Percentiles rank a stretch among this genome's conserved stretches.
Conservation (phyloP, 306 rosid species). For the Cucumis melo region DNA sequence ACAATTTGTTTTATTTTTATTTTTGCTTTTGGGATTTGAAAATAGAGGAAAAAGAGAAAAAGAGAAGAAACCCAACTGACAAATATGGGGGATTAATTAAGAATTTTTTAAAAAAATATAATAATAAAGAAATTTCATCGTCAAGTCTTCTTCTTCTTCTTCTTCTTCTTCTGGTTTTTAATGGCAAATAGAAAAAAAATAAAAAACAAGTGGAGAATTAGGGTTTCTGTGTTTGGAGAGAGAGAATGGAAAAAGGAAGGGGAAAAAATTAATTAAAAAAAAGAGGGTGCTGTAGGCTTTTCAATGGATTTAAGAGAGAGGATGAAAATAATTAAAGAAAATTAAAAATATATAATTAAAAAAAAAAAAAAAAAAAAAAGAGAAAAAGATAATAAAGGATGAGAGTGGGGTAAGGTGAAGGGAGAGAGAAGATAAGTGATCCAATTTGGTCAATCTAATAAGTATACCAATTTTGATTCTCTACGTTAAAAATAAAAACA, state of each 20-base stretch:
- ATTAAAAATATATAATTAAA: not conserved
- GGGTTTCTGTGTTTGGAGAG: constrained; percentile 10
- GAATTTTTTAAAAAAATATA: too few relatives aligned
- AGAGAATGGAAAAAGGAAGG: not conserved
- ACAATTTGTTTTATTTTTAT: not conserved
- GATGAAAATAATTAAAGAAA: not conserved
- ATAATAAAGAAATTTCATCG: too few relatives aligned
- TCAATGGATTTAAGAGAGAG: not conserved
- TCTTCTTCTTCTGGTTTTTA: not conserved
- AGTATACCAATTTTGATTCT: not conserved
- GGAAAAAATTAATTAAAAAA: not conserved
- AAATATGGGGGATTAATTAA: not conserved
- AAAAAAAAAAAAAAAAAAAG: not conserved
- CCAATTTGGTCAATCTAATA: not conserved
- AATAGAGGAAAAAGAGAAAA: not conserved
- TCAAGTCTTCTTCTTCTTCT: too few relatives aligned
- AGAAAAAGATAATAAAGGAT: constrained; percentile 19
- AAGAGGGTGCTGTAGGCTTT: not conserved
- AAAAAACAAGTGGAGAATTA: not conserved
- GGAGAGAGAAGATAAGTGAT: not conserved
- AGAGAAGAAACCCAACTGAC: not conserved
- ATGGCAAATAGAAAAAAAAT: not conserved
- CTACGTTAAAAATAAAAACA: not conserved
- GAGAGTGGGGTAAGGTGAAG: not conserved
- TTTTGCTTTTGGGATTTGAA: not conserved